Conservation (phyloP, 2,329 filamentous ascomycete genomes). For the Cladobotryum protrusum region DNA sequence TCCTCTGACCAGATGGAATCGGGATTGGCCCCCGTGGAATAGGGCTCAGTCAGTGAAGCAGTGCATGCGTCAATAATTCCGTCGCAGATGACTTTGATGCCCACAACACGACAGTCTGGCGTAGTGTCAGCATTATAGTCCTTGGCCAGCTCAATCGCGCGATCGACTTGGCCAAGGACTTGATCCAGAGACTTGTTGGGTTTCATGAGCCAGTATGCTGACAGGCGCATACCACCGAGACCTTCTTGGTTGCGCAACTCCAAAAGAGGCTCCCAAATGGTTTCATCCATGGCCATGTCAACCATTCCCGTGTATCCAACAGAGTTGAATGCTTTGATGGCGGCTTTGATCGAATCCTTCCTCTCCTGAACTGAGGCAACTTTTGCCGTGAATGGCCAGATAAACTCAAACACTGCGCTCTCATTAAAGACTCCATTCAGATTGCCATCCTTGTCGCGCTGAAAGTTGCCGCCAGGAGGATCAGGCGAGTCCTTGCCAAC, state of each 20-base stretch:
- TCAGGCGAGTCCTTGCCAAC: constrained; percentile 37
- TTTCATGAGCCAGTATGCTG: constrained; percentile 52
- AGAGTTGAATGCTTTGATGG: constrained; percentile 43
- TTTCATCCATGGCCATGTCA: constrained; percentile 58
- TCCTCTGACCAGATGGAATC: constrained; percentile 50
- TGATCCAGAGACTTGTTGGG: constrained; percentile 36
- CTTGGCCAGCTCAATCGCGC: constrained; percentile 39
- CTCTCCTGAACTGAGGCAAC: constrained; percentile 43
- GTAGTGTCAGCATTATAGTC: constrained; percentile 29
- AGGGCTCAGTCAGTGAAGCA: constrained; percentile 53
- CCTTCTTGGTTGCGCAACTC: constrained; percentile 34
- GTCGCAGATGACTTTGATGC: constrained; percentile 60
- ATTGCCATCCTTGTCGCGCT: constrained; percentile 41
- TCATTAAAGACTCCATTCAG: constrained; percentile 47
- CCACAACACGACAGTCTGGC: constrained; percentile 44
- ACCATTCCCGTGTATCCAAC: constrained; percentile 50
- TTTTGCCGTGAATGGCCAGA: constrained; percentile 49
- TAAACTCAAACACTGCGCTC: constrained; percentile 44
- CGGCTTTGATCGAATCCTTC: constrained; percentile 41
- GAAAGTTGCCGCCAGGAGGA: constrained; percentile 46
- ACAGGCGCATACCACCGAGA: constrained; percentile 36
- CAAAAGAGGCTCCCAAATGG: constrained; percentile 45
- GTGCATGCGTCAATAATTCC: constrained; percentile 62
- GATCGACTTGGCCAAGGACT: constrained; percentile 42
- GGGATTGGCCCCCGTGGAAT: constrained; percentile 40